Percentiles rank a stretch among this genome's conserved stretches.
Evolutionary conservation across 2,329 filamentous ascomycete genomes (phyloP).

Genomic region (Penicillium occitanis): DNA sequence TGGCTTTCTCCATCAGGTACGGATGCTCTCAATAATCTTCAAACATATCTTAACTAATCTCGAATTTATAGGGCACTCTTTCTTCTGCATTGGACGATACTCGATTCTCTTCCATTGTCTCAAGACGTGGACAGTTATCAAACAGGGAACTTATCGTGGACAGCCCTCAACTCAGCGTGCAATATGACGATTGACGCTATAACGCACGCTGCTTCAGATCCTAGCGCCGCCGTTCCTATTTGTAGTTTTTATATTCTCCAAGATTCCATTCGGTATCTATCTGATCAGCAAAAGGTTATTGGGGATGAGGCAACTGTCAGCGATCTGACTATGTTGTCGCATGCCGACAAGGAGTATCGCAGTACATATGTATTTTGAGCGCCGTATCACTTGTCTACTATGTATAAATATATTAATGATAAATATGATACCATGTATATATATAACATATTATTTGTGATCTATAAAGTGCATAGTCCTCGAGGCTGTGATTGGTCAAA

Average conservation of each 20-base stretch:
- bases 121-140: constrained; percentile 2
- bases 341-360: constrained; percentile 8
- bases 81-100: constrained; percentile 10
- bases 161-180: constrained; percentile 16
- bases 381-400: too few relatives aligned
- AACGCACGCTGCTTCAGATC: not conserved
- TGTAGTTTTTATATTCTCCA: constrained; percentile 18
- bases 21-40: not conserved
- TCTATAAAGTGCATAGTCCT: not conserved
- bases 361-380: constrained; percentile 14
- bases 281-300: constrained; percentile 7
- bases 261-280: constrained; percentile 6
- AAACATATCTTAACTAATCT: not conserved
- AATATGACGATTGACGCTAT: constrained; percentile 14
- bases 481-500: not conserved
- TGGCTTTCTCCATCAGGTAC: constrained; percentile 18
- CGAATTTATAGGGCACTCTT: constrained; percentile 11
- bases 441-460: not conserved
- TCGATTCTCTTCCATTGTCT: not conserved
- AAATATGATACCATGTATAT: not conserved
- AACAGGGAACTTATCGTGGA: constrained; percentile 1
- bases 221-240: not conserved
- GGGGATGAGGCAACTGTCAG: constrained; percentile 3
- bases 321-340: constrained; percentile 4
- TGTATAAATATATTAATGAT: not conserved